Base-by-base conservation (phyloP, 2,329 filamentous ascomycete species). In the Trichoderma oligosporum region DNA sequence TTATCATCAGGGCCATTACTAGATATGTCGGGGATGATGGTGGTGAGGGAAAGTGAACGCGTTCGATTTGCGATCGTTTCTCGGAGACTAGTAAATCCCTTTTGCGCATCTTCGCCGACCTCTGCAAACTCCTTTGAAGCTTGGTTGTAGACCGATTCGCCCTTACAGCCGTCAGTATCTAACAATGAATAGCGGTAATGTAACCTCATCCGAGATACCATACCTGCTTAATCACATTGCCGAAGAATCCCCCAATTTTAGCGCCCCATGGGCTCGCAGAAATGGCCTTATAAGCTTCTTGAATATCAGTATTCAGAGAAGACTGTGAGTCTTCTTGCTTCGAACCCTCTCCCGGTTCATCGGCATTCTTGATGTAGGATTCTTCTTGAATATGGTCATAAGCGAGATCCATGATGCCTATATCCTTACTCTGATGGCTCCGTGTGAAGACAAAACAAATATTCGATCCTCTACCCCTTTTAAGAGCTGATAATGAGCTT, bases 341-440 rank as follows among this genome's bases (percentile, higher is more conserved):
- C 47, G 77, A 69, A 45, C 72, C 71, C 41, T 76, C 73, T 41
- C 76, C 74, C 35, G 67, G 56, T 62, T 79, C 76, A 61, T 82
- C 77, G 59, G 78, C 68, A 57, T 85, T 78, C 65, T 84, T 81
- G 36, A 82, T 78, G 61, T 89, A 81, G 51, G 84, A 82, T 71
- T 94, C 87, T 76, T 96, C 91, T 70, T 91, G 86, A 67, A 97
- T 96, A 73, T 96, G 91, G 70, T 99, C 94, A 81, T 97, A 99
- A 42, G 92, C 92, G 68, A 95, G 81, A 82, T 99, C 94, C 94
- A 99, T 97, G 63, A 62, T 67, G 51, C 7, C 7, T 20, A 11
- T 12, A 9, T 41, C 16, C 20, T 9, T n/a, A 8, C 11, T n/a
- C n/a, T 14, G 31, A 12, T 6, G 2, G 38, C 12, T 20, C 3